Evolutionary conservation across 2,329 filamentous ascomycete species (phyloP).

Genomic region (Tolypocladium pustulatum): DNA sequence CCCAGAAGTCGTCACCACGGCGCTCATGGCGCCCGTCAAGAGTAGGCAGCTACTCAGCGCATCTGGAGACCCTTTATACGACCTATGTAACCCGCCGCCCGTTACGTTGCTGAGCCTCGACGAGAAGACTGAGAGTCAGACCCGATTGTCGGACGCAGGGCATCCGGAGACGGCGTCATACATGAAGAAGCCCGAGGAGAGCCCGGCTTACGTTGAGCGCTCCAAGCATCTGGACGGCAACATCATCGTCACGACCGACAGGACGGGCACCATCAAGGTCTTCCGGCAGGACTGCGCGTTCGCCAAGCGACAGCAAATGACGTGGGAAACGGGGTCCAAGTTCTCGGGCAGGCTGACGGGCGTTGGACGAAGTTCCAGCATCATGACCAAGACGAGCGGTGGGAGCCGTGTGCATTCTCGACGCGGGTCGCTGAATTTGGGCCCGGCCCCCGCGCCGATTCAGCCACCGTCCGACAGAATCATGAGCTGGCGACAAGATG

Average conservation of each 20-base stretch:
- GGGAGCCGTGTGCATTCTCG: slow-evolving; percentile 38
- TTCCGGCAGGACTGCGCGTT: slow-evolving; percentile 92
- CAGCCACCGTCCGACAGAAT: slow-evolving; percentile 59
- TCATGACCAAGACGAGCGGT: slow-evolving; percentile 41
- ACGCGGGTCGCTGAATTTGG: slow-evolving; percentile 40
- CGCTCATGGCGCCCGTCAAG: slow-evolving; percentile 70
- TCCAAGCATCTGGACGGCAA: slow-evolving; percentile 71
- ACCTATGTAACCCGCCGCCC: slow-evolving; percentile 89
- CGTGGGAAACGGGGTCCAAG: slow-evolving; percentile 67
- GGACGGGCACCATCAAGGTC: slow-evolving; percentile 80
- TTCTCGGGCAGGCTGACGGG: slow-evolving; percentile 61
- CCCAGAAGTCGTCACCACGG: slow-evolving; percentile 78
- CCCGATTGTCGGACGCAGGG: slow-evolving; percentile 24
- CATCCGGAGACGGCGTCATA: slow-evolving; percentile 21
- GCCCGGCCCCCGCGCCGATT: slow-evolving; percentile 13
- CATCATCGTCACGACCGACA: slow-evolving; percentile 87
- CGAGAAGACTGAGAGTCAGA: slow-evolving; percentile 41
- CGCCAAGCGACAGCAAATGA: slow-evolving; percentile 63
- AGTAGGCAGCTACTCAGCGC: slow-evolving; percentile 68
- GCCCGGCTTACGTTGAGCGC: slow-evolving; percentile 66
- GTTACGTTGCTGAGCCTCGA: slow-evolving; percentile 69
- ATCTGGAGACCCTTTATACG: slow-evolving; percentile 88
- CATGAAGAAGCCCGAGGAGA: slow-evolving; percentile 48
- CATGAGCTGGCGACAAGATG: slow-evolving; percentile 71
- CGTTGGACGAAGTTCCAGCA: slow-evolving; percentile 47